These are phyloP conservation scores for Botryotinia convoluta DNA, from an alignment of 2,329 filamentous ascomycete genomes.

Conservation along the genomic window DNA sequence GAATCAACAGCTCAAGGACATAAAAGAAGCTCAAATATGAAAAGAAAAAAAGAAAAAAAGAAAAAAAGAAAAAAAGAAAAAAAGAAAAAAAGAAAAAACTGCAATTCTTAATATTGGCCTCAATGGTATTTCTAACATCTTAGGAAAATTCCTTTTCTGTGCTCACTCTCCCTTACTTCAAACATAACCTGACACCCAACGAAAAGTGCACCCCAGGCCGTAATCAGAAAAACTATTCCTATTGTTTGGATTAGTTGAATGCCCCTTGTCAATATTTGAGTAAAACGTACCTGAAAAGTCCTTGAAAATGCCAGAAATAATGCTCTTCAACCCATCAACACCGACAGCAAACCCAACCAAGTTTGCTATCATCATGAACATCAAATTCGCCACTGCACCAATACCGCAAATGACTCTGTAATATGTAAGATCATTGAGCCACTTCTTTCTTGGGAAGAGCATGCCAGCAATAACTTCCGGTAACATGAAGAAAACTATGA, in stretches of 20 bases:
- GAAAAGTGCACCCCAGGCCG: slow-evolving; percentile 73
- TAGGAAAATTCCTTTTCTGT: slow-evolving; percentile 74
- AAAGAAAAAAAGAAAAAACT: neutral
- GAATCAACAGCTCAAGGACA: no score
- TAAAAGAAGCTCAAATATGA: no score
- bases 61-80: neutral
- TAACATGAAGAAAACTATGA: slow-evolving; percentile 89
- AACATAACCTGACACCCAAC: slow-evolving; percentile 93
- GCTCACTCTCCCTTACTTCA: slow-evolving; percentile 83
- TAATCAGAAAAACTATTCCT: slow-evolving; percentile 71
- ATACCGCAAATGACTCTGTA: slow-evolving; percentile 80
- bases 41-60: neutral
- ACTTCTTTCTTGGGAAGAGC: slow-evolving; percentile 69
- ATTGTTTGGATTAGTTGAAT: slow-evolving; percentile 29
- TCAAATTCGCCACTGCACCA: slow-evolving; percentile 77
- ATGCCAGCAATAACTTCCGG: slow-evolving; percentile 74
- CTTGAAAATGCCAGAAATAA: slow-evolving; percentile 71
- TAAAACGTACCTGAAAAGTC: slow-evolving; percentile 63
- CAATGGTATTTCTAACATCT: slow-evolving; percentile 61
- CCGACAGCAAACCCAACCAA: slow-evolving; percentile 93
- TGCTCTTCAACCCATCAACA: slow-evolving; percentile 76
- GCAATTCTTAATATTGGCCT: neutral
- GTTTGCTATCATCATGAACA: slow-evolving; percentile 97
- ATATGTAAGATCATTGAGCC: slow-evolving; percentile 63
- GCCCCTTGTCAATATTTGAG: neutral